A percentile compares a stretch with the other conserved stretches of the same genome.
Evolutionary conservation across 2,329 filamentous ascomycete genomes (phyloP).

Genomic region (Alternaria brassicae): DNA sequence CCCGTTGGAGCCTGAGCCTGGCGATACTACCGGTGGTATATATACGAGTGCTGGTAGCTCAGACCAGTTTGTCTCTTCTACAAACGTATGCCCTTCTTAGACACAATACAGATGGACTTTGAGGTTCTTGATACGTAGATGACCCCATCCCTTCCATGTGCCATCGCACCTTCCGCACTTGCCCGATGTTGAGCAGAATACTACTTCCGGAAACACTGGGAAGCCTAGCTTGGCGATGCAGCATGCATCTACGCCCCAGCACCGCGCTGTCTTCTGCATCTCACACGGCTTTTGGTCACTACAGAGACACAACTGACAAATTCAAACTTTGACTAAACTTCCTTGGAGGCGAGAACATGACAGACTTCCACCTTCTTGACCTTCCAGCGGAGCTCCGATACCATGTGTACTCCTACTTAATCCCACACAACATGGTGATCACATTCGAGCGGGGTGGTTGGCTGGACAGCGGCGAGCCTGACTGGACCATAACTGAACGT

Average conservation of each 20-base stretch:
- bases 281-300: not conserved
- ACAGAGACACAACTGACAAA: not conserved
- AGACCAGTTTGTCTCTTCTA: not conserved
- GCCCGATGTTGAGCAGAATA: not conserved
- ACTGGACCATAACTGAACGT: not conserved
- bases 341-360: not conserved
- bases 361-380: slow-evolving; percentile 21
- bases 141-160: not conserved
- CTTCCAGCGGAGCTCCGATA: slow-evolving; percentile 28
- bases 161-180: not conserved
- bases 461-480: not conserved
- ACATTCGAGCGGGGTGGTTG: not conserved
- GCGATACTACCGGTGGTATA: not conserved
- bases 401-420: slow-evolving; percentile 17
- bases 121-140: not conserved
- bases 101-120: not conserved
- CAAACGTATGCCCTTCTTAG: not conserved
- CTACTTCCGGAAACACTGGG: not conserved
- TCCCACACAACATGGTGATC: slow-evolving; percentile 17
- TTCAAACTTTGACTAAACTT: not conserved
- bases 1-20: not conserved
- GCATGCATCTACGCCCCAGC: not conserved
- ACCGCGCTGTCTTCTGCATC: not conserved
- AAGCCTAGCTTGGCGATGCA: slow-evolving; percentile 5
- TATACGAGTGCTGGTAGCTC: not conserved